Evolutionary conservation across 2,329 filamentous ascomycete genomes (phyloP).

Genomic region (Nothophaeocryptopus gaeumannii): DNA sequence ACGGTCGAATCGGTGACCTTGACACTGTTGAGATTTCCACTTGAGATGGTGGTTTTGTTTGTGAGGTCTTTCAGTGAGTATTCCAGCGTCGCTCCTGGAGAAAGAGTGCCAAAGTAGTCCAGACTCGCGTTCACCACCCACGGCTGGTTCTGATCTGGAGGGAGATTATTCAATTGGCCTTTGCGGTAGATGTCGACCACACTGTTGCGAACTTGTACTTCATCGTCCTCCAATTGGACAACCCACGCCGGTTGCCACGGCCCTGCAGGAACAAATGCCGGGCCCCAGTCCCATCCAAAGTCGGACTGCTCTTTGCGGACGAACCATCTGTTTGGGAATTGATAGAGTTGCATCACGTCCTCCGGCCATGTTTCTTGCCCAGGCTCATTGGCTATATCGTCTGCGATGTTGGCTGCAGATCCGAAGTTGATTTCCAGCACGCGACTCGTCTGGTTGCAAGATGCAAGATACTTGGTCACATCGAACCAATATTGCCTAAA

Average conservation of each 20-base stretch:
- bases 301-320: constrained; percentile 62
- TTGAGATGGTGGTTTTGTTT: constrained; percentile 42
- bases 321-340: constrained; percentile 55
- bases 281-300: constrained; percentile 62
- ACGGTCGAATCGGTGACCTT: constrained; percentile 45
- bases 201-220: constrained; percentile 52
- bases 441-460: constrained; percentile 39
- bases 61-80: constrained; percentile 49
- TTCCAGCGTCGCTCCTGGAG: constrained; percentile 42
- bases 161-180: constrained; percentile 58
- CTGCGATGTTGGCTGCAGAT: constrained; percentile 54
- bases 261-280: constrained; percentile 59
- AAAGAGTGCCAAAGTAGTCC: constrained; percentile 54
- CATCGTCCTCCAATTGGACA: constrained; percentile 47
- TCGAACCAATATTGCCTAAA: constrained; percentile 63
- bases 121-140: constrained; percentile 63
- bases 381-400: constrained; percentile 51
- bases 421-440: constrained; percentile 55
- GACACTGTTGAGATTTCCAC: constrained; percentile 41
- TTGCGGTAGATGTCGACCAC: constrained; percentile 59
- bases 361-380: constrained; percentile 51
- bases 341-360: constrained; percentile 48
- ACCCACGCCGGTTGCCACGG: constrained; percentile 61
- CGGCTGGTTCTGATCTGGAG: constrained; percentile 54
- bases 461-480: constrained; percentile 47